phyloP scores from a whole-genome alignment of 1,284 basidiomycete species.

The Tilletia caries region DNA sequence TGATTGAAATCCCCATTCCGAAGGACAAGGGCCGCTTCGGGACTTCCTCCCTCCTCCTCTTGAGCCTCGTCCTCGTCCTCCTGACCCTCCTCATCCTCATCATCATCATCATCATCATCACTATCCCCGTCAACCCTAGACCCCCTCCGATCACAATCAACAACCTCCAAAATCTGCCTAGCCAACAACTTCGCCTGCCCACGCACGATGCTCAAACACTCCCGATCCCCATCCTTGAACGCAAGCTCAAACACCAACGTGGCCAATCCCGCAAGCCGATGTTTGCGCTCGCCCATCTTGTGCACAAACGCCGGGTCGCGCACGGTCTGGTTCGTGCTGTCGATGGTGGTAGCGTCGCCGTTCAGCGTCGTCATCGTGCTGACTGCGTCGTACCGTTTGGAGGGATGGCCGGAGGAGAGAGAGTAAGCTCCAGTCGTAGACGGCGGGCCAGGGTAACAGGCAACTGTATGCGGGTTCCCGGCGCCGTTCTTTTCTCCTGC shows the following conservation, averaged over 20 bases:
- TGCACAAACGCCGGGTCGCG: not conserved
- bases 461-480: no score
- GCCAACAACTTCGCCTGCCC: slow-evolving; percentile 17
- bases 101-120: not conserved
- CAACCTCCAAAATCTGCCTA: slow-evolving; percentile 19
- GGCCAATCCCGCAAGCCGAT: slow-evolving; percentile 25
- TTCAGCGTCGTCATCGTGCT: no score
- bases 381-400: no score
- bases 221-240: slow-evolving; percentile 21
- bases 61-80: not conserved
- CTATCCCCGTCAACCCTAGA: not conserved
- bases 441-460: no score
- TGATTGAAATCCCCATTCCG: no score
- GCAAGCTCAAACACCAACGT: slow-evolving; percentile 32
- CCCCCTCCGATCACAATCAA: slow-evolving; percentile 7
- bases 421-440: no score
- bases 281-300: slow-evolving; percentile 23
- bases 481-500: no score
- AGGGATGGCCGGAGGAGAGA: no score
- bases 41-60: not conserved
- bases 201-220: slow-evolving; percentile 19
- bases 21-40: not conserved
- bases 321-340: not conserved
- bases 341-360: not conserved
- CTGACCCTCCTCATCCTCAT: not conserved